phyloP scores from a whole-genome alignment of 192 early-diverging fungal species.

The Paraglomus brasilianum region DNA sequence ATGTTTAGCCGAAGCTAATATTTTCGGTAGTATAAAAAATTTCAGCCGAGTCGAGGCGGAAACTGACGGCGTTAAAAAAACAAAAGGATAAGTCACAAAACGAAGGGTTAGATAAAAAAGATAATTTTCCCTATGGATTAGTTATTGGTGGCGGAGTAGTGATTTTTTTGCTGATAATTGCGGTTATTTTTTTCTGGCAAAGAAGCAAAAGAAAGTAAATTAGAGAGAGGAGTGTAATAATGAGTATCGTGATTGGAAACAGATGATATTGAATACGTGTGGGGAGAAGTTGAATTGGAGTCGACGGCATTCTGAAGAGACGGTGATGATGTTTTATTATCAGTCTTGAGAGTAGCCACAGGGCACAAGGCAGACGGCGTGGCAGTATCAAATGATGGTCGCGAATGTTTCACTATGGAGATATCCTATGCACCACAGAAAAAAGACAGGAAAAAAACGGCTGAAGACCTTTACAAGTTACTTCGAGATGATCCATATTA shows the following conservation, averaged over 20 bases:
- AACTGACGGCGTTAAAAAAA: too few relatives aligned
- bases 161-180: too few relatives aligned
- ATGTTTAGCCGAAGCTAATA: too few relatives aligned
- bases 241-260: background rate
- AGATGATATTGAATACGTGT: background rate
- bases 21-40: too few relatives aligned
- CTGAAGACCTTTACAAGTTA: constrained; percentile 23
- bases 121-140: too few relatives aligned
- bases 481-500: constrained; percentile 11
- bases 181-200: too few relatives aligned
- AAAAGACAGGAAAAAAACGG: constrained; percentile 11
- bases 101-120: too few relatives aligned
- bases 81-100: too few relatives aligned
- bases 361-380: constrained; percentile 4
- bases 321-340: background rate
- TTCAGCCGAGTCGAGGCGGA: too few relatives aligned
- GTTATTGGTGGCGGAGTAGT: too few relatives aligned
- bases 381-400: constrained; percentile 12
- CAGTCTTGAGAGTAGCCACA: constrained; percentile 1
- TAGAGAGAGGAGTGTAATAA: constrained; percentile 20
- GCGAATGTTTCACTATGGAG: constrained; percentile 7
- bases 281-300: constrained; percentile 12
- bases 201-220: too few relatives aligned
- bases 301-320: constrained; percentile 8
- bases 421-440: constrained; percentile 3